Percentiles rank a stretch among this genome's conserved stretches.
Evolutionary conservation across 2,329 filamentous ascomycete genomes (phyloP).

Genomic region (Pleomassaria siparia): DNA sequence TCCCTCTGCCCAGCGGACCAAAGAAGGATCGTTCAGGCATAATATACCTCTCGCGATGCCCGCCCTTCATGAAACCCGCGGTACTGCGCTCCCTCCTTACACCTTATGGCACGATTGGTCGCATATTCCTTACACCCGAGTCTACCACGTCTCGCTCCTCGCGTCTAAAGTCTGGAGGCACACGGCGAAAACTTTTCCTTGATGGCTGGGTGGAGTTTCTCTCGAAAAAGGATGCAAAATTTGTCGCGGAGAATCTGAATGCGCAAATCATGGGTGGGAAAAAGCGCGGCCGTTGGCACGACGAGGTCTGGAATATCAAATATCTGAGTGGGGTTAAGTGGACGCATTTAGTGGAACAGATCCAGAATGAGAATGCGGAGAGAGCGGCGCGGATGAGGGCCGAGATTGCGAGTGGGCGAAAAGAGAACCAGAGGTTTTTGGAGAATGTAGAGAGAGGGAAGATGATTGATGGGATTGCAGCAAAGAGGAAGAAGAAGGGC

Average conservation of each 20-base stretch:
- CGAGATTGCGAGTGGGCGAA: slow-evolving; percentile 73
- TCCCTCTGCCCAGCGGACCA: slow-evolving; percentile 50
- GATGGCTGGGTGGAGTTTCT: slow-evolving; percentile 88
- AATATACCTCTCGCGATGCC: slow-evolving; percentile 79
- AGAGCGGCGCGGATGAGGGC: slow-evolving; percentile 72
- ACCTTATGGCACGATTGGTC: slow-evolving; percentile 73
- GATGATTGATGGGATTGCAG: slow-evolving; percentile 66
- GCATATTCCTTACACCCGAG: slow-evolving; percentile 78
- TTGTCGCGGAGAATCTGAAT: slow-evolving; percentile 75
- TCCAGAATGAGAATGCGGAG: slow-evolving; percentile 79
- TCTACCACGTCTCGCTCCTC: slow-evolving; percentile 66
- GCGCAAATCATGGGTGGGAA: slow-evolving; percentile 78
- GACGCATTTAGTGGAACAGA: slow-evolving; percentile 71
- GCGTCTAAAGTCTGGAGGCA: slow-evolving; percentile 72
- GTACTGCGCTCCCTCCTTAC: slow-evolving; percentile 75
- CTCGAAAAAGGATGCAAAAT: slow-evolving; percentile 74
- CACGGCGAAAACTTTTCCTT: slow-evolving; percentile 78
- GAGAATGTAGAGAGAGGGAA: slow-evolving; percentile 78
- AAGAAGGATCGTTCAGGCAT: slow-evolving; percentile 75
- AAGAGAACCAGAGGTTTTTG: slow-evolving; percentile 81
- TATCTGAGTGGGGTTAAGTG: slow-evolving; percentile 86
- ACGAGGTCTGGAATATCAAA: slow-evolving; percentile 83
- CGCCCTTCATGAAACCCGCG: slow-evolving; percentile 83
- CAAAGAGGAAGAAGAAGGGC: slow-evolving; percentile 57
- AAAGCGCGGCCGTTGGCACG: slow-evolving; percentile 79